phyloP scores from a whole-genome alignment of 495 filamentous ascomycete species.

The Mycothermus thermophilus region DNA sequence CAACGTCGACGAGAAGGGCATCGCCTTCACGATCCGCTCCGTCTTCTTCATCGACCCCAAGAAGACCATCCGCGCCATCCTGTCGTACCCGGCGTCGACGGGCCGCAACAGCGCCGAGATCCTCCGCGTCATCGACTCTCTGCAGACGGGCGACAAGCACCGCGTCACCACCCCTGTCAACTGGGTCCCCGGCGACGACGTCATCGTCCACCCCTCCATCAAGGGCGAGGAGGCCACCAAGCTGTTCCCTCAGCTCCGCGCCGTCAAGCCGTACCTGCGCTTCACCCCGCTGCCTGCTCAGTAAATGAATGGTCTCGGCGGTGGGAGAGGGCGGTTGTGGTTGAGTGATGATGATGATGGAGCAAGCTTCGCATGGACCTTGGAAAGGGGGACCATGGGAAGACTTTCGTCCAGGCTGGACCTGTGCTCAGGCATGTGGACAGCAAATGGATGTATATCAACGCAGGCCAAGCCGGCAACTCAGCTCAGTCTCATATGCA shows the following conservation, averaged over 20 bases:
- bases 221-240: conserved; percentile 77
- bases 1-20: conserved; percentile 91
- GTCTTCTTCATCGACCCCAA: conserved; percentile 98
- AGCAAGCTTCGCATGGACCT: too few relatives aligned
- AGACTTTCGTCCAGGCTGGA: too few relatives aligned
- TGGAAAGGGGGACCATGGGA: too few relatives aligned
- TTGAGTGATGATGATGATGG: not conserved
- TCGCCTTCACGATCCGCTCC: conserved; percentile 96
- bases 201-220: conserved; percentile 85
- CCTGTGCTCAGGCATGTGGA: too few relatives aligned
- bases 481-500: too few relatives aligned
- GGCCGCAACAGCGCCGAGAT: conserved; percentile 95
- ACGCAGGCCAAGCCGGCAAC: too few relatives aligned
- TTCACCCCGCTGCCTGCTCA: conserved; percentile 49
- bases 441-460: too few relatives aligned
- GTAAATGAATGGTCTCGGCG: conserved; percentile 11
- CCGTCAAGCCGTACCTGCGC: conserved; percentile 85
- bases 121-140: conserved; percentile 85
- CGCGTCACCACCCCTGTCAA: conserved; percentile 87
- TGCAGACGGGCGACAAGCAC: conserved; percentile 96
- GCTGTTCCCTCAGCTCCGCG: conserved; percentile 80
- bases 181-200: conserved; percentile 83
- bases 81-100: conserved; percentile 93
- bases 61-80: conserved; percentile 92
- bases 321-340: too few relatives aligned